Evolutionary conservation across 306 rosid genomes (phyloP).

Genomic region (Gillenia trifoliata): DNA sequence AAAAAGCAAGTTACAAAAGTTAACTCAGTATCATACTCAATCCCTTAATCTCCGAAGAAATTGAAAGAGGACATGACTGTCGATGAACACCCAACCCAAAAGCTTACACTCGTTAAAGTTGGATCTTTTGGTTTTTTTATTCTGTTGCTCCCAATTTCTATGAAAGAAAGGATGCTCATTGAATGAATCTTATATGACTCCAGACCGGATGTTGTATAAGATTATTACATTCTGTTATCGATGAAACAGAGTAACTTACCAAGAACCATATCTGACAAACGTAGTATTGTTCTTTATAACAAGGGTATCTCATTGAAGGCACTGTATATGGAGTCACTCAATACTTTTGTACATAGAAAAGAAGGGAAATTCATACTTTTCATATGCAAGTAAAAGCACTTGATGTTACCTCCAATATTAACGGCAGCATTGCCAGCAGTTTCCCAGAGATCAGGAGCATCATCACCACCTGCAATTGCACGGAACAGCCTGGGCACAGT

Average conservation of each 20-base stretch:
- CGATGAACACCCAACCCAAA: neutral
- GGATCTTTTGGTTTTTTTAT: neutral
- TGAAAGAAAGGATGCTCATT: neutral
- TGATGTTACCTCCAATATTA: slow-evolving; percentile 74
- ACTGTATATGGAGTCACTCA: neutral
- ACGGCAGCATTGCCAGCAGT: slow-evolving; percentile 89
- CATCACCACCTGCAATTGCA: slow-evolving; percentile 73
- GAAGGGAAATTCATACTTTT: neutral
- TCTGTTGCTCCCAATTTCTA: neutral
- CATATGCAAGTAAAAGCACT: slow-evolving; percentile 18
- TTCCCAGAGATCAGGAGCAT: slow-evolving; percentile 77
- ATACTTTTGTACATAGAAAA: neutral
- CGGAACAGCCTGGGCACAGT: slow-evolving; percentile 64
- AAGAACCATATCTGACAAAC: slow-evolving; percentile 1
- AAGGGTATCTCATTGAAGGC: neutral
- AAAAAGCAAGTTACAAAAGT: slow-evolving; percentile 25
- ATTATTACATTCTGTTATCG: neutral
- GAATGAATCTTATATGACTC: neutral
- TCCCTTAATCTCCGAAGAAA: neutral
- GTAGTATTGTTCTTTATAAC: neutral
- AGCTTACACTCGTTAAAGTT: neutral
- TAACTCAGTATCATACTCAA: slow-evolving; percentile 1
- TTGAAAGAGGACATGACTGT: neutral
- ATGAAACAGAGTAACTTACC: neutral
- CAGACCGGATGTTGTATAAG: neutral